These are phyloP conservation scores for Musa itinerans DNA, from an alignment of 176 grass and related monocot genomes.

Conservation along the genomic window DNA sequence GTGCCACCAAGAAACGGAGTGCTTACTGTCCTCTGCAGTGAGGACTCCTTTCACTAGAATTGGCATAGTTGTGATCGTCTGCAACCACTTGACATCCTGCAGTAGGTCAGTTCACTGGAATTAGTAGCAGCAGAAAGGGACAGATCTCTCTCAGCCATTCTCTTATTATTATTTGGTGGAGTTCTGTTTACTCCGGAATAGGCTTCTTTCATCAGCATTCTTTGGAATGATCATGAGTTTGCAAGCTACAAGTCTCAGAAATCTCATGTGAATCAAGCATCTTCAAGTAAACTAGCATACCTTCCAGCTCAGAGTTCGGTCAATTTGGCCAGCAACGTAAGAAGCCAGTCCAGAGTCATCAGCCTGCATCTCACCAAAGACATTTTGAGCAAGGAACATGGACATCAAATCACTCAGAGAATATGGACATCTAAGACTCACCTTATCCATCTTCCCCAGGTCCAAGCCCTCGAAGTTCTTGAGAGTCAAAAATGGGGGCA, in stretches of 20 bases:
- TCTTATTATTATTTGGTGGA: neutral
- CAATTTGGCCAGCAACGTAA: constrained; percentile 87
- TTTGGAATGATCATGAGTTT: neutral
- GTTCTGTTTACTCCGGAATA: too few species aligned
- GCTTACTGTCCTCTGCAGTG: constrained; percentile 75
- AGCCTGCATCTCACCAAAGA: constrained; percentile 28
- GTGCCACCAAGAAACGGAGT: neutral
- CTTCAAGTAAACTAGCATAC: constrained; percentile 16
- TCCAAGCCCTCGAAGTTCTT: constrained; percentile 94
- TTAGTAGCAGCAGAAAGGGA: neutral
- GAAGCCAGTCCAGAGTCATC: constrained; percentile 90
- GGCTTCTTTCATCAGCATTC: too few species aligned
- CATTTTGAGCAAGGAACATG: constrained; percentile 9
- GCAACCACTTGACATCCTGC: constrained; percentile 92
- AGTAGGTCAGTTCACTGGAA: neutral
- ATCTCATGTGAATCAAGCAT: neutral
- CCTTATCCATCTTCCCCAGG: constrained; percentile 91
- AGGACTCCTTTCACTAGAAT: constrained; percentile 96
- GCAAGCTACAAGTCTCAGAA: neutral
- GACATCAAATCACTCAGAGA: neutral
- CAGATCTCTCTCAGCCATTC: neutral
- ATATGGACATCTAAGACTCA: constrained; percentile 19
- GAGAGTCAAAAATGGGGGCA: constrained; percentile 77
- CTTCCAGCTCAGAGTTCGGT: constrained; percentile 96
- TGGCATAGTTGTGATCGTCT: constrained; percentile 84